These are phyloP conservation scores for Mortierella sp. DNA, from an alignment of 371 early-diverging fungal genomes.

Conservation along the genomic window DNA sequence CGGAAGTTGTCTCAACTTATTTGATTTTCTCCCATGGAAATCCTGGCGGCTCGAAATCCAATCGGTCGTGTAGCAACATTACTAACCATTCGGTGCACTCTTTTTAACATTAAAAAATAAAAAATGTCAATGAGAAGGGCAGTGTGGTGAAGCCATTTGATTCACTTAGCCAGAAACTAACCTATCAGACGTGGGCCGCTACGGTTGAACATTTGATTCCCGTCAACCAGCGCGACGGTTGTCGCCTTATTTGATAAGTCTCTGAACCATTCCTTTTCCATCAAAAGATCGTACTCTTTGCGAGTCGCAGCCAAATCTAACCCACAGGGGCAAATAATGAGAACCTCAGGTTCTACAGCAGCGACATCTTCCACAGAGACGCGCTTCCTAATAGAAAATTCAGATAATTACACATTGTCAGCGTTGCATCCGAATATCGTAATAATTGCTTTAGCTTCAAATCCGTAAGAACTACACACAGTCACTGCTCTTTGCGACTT, in stretches of 20 bases:
- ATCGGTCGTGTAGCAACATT: slow-evolving; percentile 75
- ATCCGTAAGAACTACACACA: not conserved
- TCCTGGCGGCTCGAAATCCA: slow-evolving; percentile 49
- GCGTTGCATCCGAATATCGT: not conserved
- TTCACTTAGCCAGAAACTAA: not conserved
- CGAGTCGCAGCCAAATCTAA: slow-evolving; percentile 58
- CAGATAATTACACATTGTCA: not conserved
- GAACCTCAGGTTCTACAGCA: slow-evolving; percentile 49
- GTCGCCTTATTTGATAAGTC: slow-evolving; percentile 36
- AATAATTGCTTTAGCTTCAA: not conserved
- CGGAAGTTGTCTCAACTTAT: slow-evolving; percentile 13
- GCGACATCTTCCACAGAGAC: slow-evolving; percentile 45
- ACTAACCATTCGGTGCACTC: slow-evolving; percentile 81
- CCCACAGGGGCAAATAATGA: slow-evolving; percentile 63
- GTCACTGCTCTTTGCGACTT: not conserved
- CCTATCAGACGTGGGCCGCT: slow-evolving; percentile 64
- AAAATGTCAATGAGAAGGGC: not conserved
- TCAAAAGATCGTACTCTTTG: slow-evolving; percentile 49
- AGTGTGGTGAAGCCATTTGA: not conserved
- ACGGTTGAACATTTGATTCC: slow-evolving; percentile 73
- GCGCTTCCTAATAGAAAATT: slow-evolving; percentile 42
- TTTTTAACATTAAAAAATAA: not conserved
- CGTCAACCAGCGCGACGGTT: slow-evolving; percentile 58
- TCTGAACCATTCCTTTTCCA: slow-evolving; percentile 58
- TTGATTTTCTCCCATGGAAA: slow-evolving; percentile 58